Base-by-base conservation (phyloP, 2,329 filamentous ascomycete genomes). In the Macrophomina tecta region DNA sequence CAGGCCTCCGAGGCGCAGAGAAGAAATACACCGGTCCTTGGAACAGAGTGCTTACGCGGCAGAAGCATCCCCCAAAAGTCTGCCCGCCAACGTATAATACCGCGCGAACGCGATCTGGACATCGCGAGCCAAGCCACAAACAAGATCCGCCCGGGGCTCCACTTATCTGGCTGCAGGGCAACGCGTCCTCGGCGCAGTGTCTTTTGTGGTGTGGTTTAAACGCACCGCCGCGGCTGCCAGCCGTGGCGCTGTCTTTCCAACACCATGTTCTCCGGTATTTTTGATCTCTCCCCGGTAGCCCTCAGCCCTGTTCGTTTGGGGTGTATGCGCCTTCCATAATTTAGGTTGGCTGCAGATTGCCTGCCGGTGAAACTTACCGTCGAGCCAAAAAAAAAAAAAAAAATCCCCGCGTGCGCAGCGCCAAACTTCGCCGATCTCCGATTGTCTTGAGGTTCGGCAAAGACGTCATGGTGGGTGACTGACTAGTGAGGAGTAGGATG, bases 71-170 rank as follows among this genome's bases (percentile, higher is more conserved):
- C 7, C 12, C 7, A 7, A 6, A 23, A 3, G 14, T 3, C 23
- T 7, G n/a, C 42, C 12, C 28, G 9, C 40, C 30, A n/a, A 14
- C 42, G 14, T 53, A 36, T 36, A 28, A 53, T 12, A 32, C 6
- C 48, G 48, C 30, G 49, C 12, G 4, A 12, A n/a, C 38, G 14
- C 53, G 28, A 16, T 46, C 55, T 60, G 8, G 56, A 42, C 56
- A 36, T 61, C 28, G n/a, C 18, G n/a, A 16, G 56, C 56, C 56
- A 61, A 61, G 56, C 18, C 30, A 42, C 28, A n/a, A 36, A 23
- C 56, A 61, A 61, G 42, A 61, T 48, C 40, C 30, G 23, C 23
- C 12, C 11, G 16, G 11, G 5, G 42, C 11, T 45, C 42, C 42
- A 45, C 42, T 45, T 45, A n/a, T 14, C 42, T 14, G 16, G 5